phyloP scores from a whole-genome alignment of 2,329 filamentous ascomycete genomes.

The Cercospora sp. region DNA sequence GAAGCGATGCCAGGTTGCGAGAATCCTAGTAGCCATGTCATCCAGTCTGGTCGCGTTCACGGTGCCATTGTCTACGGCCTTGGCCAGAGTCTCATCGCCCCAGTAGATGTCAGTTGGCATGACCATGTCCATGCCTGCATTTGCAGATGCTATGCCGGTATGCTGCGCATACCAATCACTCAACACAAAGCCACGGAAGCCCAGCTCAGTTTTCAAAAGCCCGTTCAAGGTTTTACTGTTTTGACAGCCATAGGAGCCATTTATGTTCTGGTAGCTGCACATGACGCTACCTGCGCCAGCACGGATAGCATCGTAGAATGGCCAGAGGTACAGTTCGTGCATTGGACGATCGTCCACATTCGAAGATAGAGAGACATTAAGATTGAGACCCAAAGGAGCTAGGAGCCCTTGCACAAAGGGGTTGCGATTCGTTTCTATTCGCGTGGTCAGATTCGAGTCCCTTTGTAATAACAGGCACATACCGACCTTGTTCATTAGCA shows the following conservation, averaged over 20 bases:
- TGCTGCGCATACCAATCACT: conserved; percentile 47
- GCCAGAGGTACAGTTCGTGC: conserved; percentile 58
- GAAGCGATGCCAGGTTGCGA: conserved; percentile 33
- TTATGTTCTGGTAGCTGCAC: conserved; percentile 68
- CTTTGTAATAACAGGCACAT: background rate
- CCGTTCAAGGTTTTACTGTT: conserved; percentile 69
- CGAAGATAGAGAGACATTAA: conserved; percentile 47
- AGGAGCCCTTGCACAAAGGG: conserved; percentile 25
- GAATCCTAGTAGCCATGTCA: conserved; percentile 39
- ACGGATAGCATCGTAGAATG: conserved; percentile 69
- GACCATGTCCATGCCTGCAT: conserved; percentile 37
- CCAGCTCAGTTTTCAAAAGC: conserved; percentile 64
- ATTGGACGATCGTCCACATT: conserved; percentile 35
- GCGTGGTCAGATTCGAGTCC: background rate
- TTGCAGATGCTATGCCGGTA: conserved; percentile 34
- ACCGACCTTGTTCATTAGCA: conserved; percentile 30
- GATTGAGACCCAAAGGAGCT: conserved; percentile 24
- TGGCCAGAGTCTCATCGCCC: conserved; percentile 31
- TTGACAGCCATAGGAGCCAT: conserved; percentile 60
- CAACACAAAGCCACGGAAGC: conserved; percentile 46
- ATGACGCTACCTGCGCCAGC: conserved; percentile 77
- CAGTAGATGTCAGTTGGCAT: conserved; percentile 34
- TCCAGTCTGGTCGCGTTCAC: conserved; percentile 36
- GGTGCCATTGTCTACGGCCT: conserved; percentile 39
- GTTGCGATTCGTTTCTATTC: conserved; percentile 32